Conservation (phyloP, 2,329 filamentous ascomycete genomes). For the Beauveria sp. region DNA sequence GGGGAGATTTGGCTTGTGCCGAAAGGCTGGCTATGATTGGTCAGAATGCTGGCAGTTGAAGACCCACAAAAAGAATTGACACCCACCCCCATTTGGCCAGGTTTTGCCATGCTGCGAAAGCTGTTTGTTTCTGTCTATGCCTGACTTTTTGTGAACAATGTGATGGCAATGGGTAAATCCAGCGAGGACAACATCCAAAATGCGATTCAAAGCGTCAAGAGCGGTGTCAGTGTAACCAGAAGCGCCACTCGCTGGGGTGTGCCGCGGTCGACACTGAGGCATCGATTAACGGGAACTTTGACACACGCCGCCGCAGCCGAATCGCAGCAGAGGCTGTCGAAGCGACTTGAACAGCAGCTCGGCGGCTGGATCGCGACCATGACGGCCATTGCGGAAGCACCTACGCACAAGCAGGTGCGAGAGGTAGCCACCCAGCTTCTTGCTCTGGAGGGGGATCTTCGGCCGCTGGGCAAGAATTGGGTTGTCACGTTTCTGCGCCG, state of each 20-base stretch:
- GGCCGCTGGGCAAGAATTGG: constrained; percentile 11
- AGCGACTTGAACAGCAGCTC: constrained; percentile 9
- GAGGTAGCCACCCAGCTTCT: constrained; percentile 5
- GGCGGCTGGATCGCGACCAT: constrained; percentile 6
- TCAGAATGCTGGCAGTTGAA: neutral
- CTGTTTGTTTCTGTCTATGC: neutral
- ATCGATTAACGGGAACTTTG: neutral
- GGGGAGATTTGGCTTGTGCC: neutral
- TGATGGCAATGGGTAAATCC: neutral
- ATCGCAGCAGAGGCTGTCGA: constrained; percentile 6
- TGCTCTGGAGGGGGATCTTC: neutral
- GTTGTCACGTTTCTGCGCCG: constrained; percentile 6
- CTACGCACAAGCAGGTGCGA: constrained; percentile 8
- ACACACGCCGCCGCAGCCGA: neutral
- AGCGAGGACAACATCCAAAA: neutral
- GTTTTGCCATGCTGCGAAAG: neutral
- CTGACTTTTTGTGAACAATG: neutral
- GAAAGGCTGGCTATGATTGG: neutral
- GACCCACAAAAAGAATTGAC: neutral
- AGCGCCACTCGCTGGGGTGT: neutral
- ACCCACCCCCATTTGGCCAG: neutral
- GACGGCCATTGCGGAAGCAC: neutral
- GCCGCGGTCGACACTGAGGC: neutral
- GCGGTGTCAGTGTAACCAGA: neutral
- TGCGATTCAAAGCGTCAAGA: neutral